Base-by-base conservation (phyloP, 768 basidiomycete species). In the Holtermannia corniformis region DNA sequence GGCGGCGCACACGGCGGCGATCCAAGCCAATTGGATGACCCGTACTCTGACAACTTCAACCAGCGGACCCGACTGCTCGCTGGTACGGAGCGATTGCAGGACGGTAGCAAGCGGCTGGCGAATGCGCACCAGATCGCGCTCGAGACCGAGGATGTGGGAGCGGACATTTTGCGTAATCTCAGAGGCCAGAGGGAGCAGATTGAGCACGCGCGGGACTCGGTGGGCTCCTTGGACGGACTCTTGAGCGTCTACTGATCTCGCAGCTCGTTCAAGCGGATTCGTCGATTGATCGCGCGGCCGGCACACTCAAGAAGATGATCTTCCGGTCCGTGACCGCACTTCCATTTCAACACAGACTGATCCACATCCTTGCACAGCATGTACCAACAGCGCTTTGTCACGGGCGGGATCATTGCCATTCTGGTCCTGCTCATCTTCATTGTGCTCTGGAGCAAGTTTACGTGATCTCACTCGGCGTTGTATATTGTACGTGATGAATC, bases 111-210 rank as follows among this genome's bases (percentile, higher is more conserved):
- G 56, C 78, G 95, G 40, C 72, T 99, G 49, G 83, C 90, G 59
- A 91, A 96, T 55, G 87, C 85, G 19, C 91, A 95, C 54, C 80
- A 89, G 21, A 80, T 97, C 40, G 93, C 93, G 10, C 75, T 99
- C 26, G 93, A 99, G 77, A 96, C 95, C 12, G 95, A 97, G 75
- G 83, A 87, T 66, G 84, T 96, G 42, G 95, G 95, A 7, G 84
- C 90, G 11, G 90, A 90, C 62, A 96, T 99, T 60, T 69, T 99
- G 59, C 72, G 82, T 68, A 90, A 86, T 69, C 76, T 99, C 57
- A 75, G 90, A 50, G 76, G 78, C 1, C 95, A 99, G 74, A 75
- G 95, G 59, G 95, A 96, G 67, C 89, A 91, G 73, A 92, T 99
- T 54, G 85, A 91, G 76, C 86, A 92, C 68, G 80, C 93, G 22